phyloP scores from a whole-genome alignment of 805 yeast species.

The Wickerhamiella kazuoi region DNA sequence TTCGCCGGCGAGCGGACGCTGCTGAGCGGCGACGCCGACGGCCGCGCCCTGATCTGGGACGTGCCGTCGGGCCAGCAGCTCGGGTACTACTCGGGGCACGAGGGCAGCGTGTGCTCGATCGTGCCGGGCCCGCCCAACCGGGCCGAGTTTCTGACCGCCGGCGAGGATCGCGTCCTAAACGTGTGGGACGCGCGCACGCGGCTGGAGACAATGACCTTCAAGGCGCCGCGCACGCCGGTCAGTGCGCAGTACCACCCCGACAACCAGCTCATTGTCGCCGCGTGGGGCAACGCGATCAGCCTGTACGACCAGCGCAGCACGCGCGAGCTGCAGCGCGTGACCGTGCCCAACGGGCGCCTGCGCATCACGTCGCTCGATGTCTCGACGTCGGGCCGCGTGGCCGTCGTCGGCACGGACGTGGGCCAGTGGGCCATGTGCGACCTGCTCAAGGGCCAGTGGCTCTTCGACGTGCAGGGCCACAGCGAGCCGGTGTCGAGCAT shows the following conservation, averaged over 20 bases:
- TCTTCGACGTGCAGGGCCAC: slow-evolving; percentile 5
- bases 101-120: slow-evolving; percentile 81
- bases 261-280: slow-evolving; percentile 4
- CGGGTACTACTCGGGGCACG: slow-evolving; percentile 84
- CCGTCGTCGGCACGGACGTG: slow-evolving; percentile 7
- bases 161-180: slow-evolving; percentile 6
- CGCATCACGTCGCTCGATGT: slow-evolving; percentile 6
- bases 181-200: slow-evolving; percentile 9
- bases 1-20: slow-evolving; percentile 6
- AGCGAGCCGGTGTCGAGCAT: slow-evolving; percentile 5
- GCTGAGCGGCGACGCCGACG: slow-evolving; percentile 7
- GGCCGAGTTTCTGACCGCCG: slow-evolving; percentile 6
- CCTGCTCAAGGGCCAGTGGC: slow-evolving; percentile 4
- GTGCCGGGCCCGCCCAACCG: slow-evolving; percentile 39
- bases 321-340: slow-evolving; percentile 1
- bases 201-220: background rate
- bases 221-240: background rate
- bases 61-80: slow-evolving; percentile 76
- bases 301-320: slow-evolving; percentile 10
- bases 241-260: slow-evolving; percentile 5
- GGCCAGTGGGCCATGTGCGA: slow-evolving; percentile 10
- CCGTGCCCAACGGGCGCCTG: background rate
- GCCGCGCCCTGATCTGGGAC: slow-evolving; percentile 54
- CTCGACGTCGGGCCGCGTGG: slow-evolving; percentile 11
- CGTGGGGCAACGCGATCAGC: slow-evolving; percentile 1